Evolutionary conservation across 2,329 filamentous ascomycete genomes (phyloP).

Genomic region (Pestalotiopsis fici): DNA sequence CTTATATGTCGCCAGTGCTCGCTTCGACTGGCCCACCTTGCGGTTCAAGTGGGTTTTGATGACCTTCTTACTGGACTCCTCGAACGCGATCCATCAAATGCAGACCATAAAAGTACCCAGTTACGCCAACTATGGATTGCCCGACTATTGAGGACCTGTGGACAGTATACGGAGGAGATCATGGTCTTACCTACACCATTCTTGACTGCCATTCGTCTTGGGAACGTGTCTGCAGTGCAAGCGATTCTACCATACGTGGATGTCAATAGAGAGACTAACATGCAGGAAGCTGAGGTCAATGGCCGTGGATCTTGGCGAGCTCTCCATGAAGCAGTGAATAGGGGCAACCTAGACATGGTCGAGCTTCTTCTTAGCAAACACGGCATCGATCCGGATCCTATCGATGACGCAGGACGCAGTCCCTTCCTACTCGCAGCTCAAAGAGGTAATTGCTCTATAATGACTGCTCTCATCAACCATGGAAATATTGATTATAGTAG

Average conservation of each 20-base stretch:
- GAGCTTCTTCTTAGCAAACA: not conserved
- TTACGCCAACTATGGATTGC: not conserved
- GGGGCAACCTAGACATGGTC: not conserved
- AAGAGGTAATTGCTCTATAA: not conserved
- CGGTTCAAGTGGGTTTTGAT: not conserved
- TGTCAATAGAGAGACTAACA: not conserved
- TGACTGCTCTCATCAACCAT: not conserved
- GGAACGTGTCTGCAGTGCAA: not conserved
- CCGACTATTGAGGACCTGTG: not conserved
- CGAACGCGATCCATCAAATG: not conserved
- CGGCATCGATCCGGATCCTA: not conserved
- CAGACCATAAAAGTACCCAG: not conserved
- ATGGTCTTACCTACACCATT: not conserved
- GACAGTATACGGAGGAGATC: not conserved
- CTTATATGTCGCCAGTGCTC: not conserved
- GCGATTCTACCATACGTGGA: not conserved
- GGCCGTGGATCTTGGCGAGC: not conserved
- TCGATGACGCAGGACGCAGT: not conserved
- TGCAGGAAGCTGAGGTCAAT: not conserved
- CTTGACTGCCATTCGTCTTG: not conserved
- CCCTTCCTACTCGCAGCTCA: not conserved
- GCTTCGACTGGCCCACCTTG: not conserved
- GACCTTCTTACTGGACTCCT: not conserved
- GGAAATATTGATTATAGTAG: not conserved
- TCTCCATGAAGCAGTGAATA: not conserved